Conservation (phyloP, 805 yeast genomes). For the Candida khao-thaluensis region DNA sequence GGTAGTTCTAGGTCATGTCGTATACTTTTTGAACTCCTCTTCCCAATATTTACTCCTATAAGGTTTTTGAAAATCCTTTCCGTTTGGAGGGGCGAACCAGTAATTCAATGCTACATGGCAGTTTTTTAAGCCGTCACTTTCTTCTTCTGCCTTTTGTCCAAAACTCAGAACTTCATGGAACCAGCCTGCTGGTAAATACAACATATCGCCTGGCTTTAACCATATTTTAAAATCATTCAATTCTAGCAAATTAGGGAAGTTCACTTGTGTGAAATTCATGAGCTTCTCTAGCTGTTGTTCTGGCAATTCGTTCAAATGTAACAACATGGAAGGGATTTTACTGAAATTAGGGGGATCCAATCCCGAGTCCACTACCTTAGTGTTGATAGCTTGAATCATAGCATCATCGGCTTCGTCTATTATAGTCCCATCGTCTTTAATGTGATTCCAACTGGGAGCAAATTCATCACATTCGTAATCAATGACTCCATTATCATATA, state of each 20-base stretch:
- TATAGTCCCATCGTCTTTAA: constrained; percentile 64
- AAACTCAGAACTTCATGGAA: constrained; percentile 76
- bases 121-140: constrained; percentile 7
- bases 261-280: constrained; percentile 31
- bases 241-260: constrained; percentile 50
- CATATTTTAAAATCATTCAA: constrained; percentile 46
- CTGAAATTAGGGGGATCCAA: constrained; percentile 66
- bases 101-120: constrained; percentile 68
- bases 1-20: too few species aligned
- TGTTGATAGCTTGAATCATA: constrained; percentile 13
- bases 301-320: constrained; percentile 50
- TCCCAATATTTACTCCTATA: constrained; percentile 56
- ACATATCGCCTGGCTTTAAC: constrained; percentile 61
- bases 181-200: constrained; percentile 77
- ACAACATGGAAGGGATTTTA: constrained; percentile 57
- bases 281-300: constrained; percentile 20
- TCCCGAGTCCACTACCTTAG: constrained; percentile 19
- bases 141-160: constrained; percentile 29
- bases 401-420: constrained; percentile 39
- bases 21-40: constrained; percentile 45
- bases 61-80: constrained; percentile 25
- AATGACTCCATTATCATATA: constrained; percentile 64
- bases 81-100: constrained; percentile 71
- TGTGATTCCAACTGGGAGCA: constrained; percentile 63
- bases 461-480: constrained; percentile 54